These are phyloP conservation scores for Ogataea populi-albae DNA, from an alignment of 805 yeast genomes.

Conservation along the genomic window DNA sequence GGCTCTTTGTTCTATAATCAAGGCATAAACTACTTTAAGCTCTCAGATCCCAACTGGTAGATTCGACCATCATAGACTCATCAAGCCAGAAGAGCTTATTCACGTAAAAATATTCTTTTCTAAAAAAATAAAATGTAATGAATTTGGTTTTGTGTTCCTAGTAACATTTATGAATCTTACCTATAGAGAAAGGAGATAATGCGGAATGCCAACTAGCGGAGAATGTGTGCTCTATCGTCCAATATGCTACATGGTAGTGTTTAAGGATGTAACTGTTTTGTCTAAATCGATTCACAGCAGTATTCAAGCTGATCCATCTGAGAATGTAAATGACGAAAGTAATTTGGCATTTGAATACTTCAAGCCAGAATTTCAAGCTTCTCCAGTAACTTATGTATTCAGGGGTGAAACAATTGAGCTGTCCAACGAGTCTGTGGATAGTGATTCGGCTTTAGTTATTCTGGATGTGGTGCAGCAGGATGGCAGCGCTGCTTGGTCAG, in stretches of 20 bases:
- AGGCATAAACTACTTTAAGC: no score
- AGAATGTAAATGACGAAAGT: not conserved
- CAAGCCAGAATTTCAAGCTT: constrained; percentile 4
- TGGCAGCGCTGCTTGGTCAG: not conserved
- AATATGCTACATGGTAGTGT: constrained; percentile 8
- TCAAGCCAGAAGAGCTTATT: no score
- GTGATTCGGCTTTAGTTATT: constrained; percentile 8
- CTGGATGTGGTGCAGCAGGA: constrained; percentile 10
- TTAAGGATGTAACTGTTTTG: constrained; percentile 11
- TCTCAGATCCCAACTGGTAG: no score
- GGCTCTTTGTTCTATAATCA: no score
- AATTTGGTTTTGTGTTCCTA: no score
- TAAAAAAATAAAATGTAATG: no score
- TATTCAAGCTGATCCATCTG: not conserved
- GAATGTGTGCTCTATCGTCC: no score
- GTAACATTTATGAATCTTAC: no score
- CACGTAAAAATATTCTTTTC: no score
- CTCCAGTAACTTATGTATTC: constrained; percentile 6
- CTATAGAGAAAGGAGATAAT: no score
- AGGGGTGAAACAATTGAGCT: constrained; percentile 14
- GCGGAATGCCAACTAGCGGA: not conserved
- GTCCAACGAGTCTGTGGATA: constrained; percentile 3
- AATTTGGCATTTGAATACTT: not conserved
- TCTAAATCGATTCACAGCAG: constrained; percentile 12
- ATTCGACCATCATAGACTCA: no score